phyloP scores from a whole-genome alignment of 2,329 filamentous ascomycete species.

The Didymella glomerata region DNA sequence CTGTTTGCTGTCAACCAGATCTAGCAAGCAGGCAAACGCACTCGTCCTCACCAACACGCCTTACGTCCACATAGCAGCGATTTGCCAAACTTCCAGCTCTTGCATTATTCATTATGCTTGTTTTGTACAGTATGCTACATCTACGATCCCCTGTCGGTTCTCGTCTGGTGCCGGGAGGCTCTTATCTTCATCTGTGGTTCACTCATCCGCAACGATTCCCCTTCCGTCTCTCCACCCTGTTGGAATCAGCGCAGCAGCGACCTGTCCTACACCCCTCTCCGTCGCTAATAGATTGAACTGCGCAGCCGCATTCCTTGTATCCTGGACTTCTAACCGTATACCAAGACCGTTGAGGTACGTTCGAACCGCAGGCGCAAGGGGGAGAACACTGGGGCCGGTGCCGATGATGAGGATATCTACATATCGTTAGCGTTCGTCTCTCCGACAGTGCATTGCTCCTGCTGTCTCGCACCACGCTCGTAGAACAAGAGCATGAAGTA shows the following conservation, averaged over 20 bases:
- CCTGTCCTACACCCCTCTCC: constrained; percentile 83
- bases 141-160: too few species aligned
- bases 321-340: constrained; percentile 85
- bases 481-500: too few species aligned
- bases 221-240: constrained; percentile 73
- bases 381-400: constrained; percentile 76
- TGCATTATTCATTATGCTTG: background rate
- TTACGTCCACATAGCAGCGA: too few species aligned
- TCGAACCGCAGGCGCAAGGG: constrained; percentile 78
- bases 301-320: constrained; percentile 91
- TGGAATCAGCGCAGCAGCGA: constrained; percentile 88
- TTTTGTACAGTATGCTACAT: constrained; percentile 24
- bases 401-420: constrained; percentile 90
- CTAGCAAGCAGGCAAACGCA: background rate
- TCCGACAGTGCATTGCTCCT: too few species aligned
- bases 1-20: constrained; percentile 1
- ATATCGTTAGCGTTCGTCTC: constrained; percentile 23
- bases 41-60: background rate
- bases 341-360: constrained; percentile 78
- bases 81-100: background rate
- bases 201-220: constrained; percentile 20
- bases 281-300: constrained; percentile 97
- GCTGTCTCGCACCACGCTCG: too few species aligned
- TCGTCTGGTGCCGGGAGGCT: too few species aligned
- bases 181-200: too few species aligned